These are phyloP conservation scores for Myxozyma nipponensis DNA, from an alignment of 805 yeast species.

Conservation along the genomic window DNA sequence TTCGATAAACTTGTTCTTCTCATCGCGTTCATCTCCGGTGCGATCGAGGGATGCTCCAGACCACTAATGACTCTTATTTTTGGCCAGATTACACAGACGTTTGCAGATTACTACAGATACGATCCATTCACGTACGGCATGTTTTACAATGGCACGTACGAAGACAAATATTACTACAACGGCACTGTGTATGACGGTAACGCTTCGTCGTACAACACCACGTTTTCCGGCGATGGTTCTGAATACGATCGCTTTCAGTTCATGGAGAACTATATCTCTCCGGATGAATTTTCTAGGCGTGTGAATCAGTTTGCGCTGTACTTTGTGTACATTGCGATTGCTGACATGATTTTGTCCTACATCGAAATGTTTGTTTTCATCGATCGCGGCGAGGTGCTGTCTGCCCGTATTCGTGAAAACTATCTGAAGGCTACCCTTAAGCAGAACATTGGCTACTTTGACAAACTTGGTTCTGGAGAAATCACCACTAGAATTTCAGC, in stretches of 20 bases:
- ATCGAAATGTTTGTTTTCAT: conserved; percentile 39
- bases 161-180: conserved; percentile 17
- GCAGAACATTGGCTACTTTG: conserved; percentile 44
- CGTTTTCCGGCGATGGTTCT: conserved; percentile 9
- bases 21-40: conserved; percentile 36
- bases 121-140: conserved; percentile 16
- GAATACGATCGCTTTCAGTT: conserved; percentile 11
- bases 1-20: conserved; percentile 19
- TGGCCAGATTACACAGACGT: conserved; percentile 39
- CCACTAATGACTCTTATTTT: conserved; percentile 44
- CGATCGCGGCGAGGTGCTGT: conserved; percentile 42
- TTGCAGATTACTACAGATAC: conserved; percentile 36
- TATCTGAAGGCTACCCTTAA: conserved; percentile 39
- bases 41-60: conserved; percentile 33
- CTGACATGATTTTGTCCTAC: conserved; percentile 29
- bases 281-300: conserved; percentile 34
- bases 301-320: conserved; percentile 39
- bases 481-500: conserved; percentile 45
- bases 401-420: conserved; percentile 41
- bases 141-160: conserved; percentile 22
- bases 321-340: conserved; percentile 43
- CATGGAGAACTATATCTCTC: conserved; percentile 16
- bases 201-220: conserved; percentile 22
- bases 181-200: conserved; percentile 12
- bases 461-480: conserved; percentile 43